Evolutionary conservation across 75 land plant genomes (phyloP).

Genomic region (Chamaecyparis obtusa): DNA sequence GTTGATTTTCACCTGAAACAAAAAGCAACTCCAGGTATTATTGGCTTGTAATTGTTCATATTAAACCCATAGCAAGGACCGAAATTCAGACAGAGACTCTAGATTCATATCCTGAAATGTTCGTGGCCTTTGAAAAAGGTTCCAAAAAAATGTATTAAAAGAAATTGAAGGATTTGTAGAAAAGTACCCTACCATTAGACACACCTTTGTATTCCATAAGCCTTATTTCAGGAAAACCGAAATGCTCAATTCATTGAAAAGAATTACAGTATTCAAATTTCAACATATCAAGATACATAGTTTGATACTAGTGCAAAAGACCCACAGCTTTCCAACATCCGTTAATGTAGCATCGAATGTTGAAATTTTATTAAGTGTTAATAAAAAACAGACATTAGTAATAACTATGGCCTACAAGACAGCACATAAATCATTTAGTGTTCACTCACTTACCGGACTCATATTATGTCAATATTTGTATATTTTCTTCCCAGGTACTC

Average conservation of each 20-base stretch:
- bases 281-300: neutral
- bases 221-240: neutral
- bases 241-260: neutral
- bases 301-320: neutral
- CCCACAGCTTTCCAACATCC: neutral
- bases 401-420: neutral
- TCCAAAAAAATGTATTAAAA: neutral
- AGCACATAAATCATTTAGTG: neutral
- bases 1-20: neutral
- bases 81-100: neutral
- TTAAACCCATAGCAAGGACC: neutral
- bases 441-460: neutral
- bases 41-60: neutral
- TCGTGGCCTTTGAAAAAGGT: neutral
- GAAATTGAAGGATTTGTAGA: neutral
- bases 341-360: neutral
- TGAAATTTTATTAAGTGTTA: neutral
- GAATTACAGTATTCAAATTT: neutral
- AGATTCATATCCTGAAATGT: neutral
- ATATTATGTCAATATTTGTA: neutral
- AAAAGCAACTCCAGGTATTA: neutral
- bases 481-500: neutral
- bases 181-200: neutral
- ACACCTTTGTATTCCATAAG: neutral
- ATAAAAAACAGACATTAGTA: neutral